These are phyloP conservation scores for Alternaria sp. DNA, from an alignment of 2,329 filamentous ascomycete species.

Conservation along the genomic window DNA sequence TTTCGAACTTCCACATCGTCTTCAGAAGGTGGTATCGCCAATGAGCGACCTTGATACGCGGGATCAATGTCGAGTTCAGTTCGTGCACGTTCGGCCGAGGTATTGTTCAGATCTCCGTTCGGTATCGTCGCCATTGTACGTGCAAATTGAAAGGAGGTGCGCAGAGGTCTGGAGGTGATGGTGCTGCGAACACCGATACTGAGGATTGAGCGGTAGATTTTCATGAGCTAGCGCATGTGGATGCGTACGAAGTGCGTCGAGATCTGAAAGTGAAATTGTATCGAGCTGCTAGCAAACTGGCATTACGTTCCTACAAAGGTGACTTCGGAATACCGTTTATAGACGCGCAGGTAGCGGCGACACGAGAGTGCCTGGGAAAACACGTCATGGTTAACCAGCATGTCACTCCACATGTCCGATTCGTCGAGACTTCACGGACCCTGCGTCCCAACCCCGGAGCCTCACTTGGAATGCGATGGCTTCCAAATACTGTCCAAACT, in stretches of 20 bases:
- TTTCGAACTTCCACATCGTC: conserved; percentile 56
- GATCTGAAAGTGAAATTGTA: too few species aligned
- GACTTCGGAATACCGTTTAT: not conserved
- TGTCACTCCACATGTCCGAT: not conserved
- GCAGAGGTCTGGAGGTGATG: not conserved
- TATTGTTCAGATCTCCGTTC: conserved; percentile 37
- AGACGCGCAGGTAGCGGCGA: not conserved
- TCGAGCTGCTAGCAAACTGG: not conserved
- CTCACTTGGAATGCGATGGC: not conserved
- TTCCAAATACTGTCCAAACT: not conserved
- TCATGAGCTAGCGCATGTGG: not conserved
- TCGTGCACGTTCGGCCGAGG: conserved; percentile 22
- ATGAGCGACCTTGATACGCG: conserved; percentile 27
- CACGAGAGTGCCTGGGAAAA: not conserved
- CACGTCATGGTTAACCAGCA: not conserved
- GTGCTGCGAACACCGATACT: not conserved
- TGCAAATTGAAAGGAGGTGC: not conserved
- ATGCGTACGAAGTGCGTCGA: not conserved
- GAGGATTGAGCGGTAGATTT: not conserved
- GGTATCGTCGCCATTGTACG: not conserved
- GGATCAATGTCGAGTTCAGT: conserved; percentile 19
- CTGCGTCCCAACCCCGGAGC: not conserved
- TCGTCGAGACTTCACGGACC: not conserved
- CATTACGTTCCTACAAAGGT: not conserved
- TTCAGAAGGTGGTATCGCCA: conserved; percentile 55